Conservation (phyloP, 306 rosid genomes). For the Malus fusca region DNA sequence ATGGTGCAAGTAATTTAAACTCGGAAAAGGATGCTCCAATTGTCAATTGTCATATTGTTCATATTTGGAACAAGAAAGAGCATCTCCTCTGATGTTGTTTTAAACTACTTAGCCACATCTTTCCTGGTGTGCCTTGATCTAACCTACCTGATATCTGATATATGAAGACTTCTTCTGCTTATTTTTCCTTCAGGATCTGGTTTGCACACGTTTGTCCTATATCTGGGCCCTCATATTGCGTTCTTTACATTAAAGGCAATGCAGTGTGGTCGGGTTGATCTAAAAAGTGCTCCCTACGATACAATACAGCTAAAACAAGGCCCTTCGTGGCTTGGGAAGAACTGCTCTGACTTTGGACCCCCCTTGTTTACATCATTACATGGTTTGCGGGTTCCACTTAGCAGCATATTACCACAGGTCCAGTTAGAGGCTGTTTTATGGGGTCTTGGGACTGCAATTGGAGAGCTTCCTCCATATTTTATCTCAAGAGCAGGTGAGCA, state of each 20-base stretch:
- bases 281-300: conserved; percentile 88
- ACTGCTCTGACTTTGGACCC: conserved; percentile 82
- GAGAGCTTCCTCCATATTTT: conserved; percentile 99
- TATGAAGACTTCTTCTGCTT: neutral
- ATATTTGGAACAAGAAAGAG: conserved; percentile 11
- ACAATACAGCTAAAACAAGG: conserved; percentile 77
- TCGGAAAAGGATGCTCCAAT: conserved; percentile 3
- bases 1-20: conserved; percentile 9
- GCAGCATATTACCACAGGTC: conserved; percentile 77
- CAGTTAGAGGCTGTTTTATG: conserved; percentile 91
- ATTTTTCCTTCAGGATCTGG: conserved; percentile 78
- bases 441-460: conserved; percentile 96
- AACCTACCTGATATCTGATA: neutral
- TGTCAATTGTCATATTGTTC: neutral
- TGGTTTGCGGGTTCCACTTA: conserved; percentile 76
- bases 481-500: conserved; percentile 92
- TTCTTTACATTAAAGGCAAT: conserved; percentile 82
- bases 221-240: conserved; percentile 96
- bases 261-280: conserved; percentile 96
- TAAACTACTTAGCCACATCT: neutral
- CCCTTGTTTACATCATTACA: conserved; percentile 50
- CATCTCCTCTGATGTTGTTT: neutral
- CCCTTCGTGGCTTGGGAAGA: conserved; percentile 93
- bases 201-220: conserved; percentile 94
- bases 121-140: neutral